Base-by-base conservation (phyloP, 331 rosid genomes). In the Cydonia oblonga region DNA sequence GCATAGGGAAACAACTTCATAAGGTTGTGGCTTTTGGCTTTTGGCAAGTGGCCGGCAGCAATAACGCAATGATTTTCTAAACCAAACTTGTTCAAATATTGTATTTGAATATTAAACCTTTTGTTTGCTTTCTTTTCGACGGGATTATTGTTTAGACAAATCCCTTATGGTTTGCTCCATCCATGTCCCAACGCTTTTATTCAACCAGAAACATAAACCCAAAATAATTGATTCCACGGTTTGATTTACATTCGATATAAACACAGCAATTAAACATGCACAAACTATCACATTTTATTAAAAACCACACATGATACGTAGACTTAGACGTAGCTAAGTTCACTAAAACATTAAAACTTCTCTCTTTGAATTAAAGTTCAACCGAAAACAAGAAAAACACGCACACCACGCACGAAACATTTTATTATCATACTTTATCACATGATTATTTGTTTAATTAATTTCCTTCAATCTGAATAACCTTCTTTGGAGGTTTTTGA, bases 391-490 rank as follows among this genome's bases (percentile, higher is more conserved):
- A 46, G 3, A 46, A 46, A 15, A 46, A 0, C n/a, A 46, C 3
- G 44, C 44, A 2, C 10, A 14, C 22, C 35, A 6, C 15, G 4
- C 52, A 20, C 0, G 13, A 16, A 23, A 15, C 9, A 52, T 30
- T 10, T 46, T 46, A 14, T 46, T 4, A 60, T 32, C 5, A 44
- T 5, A 15, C 8, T n/a, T 25, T 15, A 4, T 19, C 29, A 42
- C 30, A 8, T 49, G 2, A 19, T 46, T 49, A 11, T 29, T 15
- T 19, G n/a, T 20, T 25, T 28, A 28, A 5, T 69, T 19, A 82
- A 53, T 78, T 81, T 5, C 80, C 89, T 64, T 79, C 81, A 20
- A 83, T 85, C 76, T 75, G 78, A 78, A 87, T 60, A 14, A 69
- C 77, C 73, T 73, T 87, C 18, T 32, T 81, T 23, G 72, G 62